A percentile compares a stretch with the other conserved stretches of the same genome.
Conservation (phyloP, 1,139 yeast genomes). For the Yamadazyma songkhlaensis region DNA sequence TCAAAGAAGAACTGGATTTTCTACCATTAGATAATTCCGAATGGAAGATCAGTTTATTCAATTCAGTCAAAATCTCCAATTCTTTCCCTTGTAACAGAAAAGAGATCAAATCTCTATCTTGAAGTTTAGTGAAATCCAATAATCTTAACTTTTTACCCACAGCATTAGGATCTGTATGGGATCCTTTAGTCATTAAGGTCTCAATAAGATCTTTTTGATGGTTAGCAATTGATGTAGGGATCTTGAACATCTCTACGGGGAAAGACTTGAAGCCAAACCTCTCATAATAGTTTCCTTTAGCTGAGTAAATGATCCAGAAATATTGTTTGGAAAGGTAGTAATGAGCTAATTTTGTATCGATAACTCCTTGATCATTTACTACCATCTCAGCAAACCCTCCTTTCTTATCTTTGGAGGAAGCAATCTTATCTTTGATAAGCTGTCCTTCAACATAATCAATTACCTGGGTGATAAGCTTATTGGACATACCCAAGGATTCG, state of each 20-base stretch:
- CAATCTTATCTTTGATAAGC: constrained; percentile 24
- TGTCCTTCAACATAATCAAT: constrained; percentile 32
- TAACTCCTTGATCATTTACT: constrained; percentile 21
- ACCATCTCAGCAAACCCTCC: constrained; percentile 36
- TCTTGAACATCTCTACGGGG: constrained; percentile 34
- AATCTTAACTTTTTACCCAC: constrained; percentile 31
- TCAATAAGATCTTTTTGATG: constrained; percentile 21
- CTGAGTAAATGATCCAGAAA: constrained; percentile 41
- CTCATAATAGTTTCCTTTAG: constrained; percentile 30
- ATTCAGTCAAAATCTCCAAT: constrained; percentile 36
- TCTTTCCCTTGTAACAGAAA: constrained; percentile 35
- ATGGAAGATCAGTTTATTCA: constrained; percentile 35
- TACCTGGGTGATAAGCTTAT: constrained; percentile 23
- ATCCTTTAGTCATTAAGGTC: constrained; percentile 17
- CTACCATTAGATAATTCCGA: constrained; percentile 33
- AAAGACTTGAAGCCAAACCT: constrained; percentile 38
- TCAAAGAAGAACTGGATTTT: constrained; percentile 35
- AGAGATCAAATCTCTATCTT: constrained; percentile 31
- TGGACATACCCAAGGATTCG: constrained; percentile 32
- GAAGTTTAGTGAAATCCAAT: constrained; percentile 21
- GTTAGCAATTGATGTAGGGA: constrained; percentile 26
- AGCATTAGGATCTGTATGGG: constrained; percentile 8
- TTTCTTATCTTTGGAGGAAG: constrained; percentile 19
- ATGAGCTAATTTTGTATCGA: constrained; percentile 31
- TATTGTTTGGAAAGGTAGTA: constrained; percentile 37